Percentiles rank a stretch among this genome's conserved stretches.
phyloP scores from a whole-genome alignment of 2,329 filamentous ascomycete genomes.

The Clarireedia monteithiana region DNA sequence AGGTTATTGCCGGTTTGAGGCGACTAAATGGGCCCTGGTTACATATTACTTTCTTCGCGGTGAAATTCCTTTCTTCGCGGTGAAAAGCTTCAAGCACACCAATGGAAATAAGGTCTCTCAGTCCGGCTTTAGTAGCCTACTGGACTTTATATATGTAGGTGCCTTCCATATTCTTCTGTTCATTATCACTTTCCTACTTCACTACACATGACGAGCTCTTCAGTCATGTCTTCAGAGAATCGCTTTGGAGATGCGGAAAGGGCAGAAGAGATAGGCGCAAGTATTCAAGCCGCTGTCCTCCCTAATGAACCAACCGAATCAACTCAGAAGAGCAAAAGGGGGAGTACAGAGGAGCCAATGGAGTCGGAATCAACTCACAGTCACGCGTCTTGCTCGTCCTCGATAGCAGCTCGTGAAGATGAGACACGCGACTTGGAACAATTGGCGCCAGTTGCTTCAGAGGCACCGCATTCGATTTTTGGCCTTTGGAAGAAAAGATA shows the following conservation, averaged over 20 bases:
- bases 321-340: constrained; percentile 11
- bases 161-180: neutral
- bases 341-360: constrained; percentile 6
- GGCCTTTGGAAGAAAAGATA: constrained; percentile 36
- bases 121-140: neutral
- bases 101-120: neutral
- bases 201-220: constrained; percentile 11
- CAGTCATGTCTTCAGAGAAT: constrained; percentile 19
- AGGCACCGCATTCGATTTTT: constrained; percentile 28
- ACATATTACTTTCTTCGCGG: too few relatives aligned
- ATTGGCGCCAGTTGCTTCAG: constrained; percentile 21
- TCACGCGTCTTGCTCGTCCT: constrained; percentile 7
- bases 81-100: neutral
- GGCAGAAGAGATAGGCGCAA: constrained; percentile 14
- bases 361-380: neutral
- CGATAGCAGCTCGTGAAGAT: constrained; percentile 16
- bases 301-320: constrained; percentile 10
- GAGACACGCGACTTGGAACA: constrained; percentile 23
- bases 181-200: neutral
- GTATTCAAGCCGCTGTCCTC: constrained; percentile 12
- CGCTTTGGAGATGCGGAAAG: constrained; percentile 16
- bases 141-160: neutral
- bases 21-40: neutral
- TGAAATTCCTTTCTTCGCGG: too few relatives aligned
- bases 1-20: neutral